These are phyloP conservation scores for Termitomyces sp. DNA, from an alignment of 768 basidiomycete genomes.

Conservation along the genomic window DNA sequence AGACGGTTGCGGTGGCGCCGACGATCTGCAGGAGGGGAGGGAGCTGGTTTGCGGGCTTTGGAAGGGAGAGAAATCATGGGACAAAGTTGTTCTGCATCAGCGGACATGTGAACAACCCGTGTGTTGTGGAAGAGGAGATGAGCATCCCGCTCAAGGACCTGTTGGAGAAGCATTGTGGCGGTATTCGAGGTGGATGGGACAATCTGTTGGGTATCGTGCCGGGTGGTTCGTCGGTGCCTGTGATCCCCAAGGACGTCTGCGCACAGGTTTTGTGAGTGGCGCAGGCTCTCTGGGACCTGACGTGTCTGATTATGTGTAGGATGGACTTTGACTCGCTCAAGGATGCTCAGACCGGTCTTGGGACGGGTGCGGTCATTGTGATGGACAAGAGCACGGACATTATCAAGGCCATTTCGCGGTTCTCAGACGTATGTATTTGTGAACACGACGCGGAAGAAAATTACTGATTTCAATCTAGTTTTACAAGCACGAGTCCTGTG, in stretches of 20 bases:
- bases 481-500: conserved; percentile 98
- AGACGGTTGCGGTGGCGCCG: conserved; percentile 96
- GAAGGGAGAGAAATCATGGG: conserved; percentile 87
- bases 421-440: conserved; percentile 55
- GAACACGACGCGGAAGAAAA: too few species aligned
- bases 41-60: conserved; percentile 90
- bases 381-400: conserved; percentile 99
- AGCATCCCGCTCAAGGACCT: conserved; percentile 92
- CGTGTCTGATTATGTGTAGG: conserved; percentile 29
- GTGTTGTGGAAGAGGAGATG: conserved; percentile 99
- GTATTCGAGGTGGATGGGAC: conserved; percentile 92
- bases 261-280: conserved; percentile 79
- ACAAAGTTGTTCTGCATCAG: conserved; percentile 98
- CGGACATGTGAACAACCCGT: conserved; percentile 97
- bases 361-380: conserved; percentile 97
- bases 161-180: conserved; percentile 95
- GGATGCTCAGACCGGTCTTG: conserved; percentile 93
- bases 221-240: conserved; percentile 91
- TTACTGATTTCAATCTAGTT: conserved; percentile 43
- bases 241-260: conserved; percentile 79
- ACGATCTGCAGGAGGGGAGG: conserved; percentile 91
- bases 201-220: conserved; percentile 96
- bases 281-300: not conserved
- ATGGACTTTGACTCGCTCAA: conserved; percentile 99
- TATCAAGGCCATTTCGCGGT: conserved; percentile 89